A percentile compares a stretch with the other conserved stretches of the same genome.
These are phyloP conservation scores for Gnaphalium uliginosum DNA, from an alignment of 129 eudicot species.

Conservation along the genomic window DNA sequence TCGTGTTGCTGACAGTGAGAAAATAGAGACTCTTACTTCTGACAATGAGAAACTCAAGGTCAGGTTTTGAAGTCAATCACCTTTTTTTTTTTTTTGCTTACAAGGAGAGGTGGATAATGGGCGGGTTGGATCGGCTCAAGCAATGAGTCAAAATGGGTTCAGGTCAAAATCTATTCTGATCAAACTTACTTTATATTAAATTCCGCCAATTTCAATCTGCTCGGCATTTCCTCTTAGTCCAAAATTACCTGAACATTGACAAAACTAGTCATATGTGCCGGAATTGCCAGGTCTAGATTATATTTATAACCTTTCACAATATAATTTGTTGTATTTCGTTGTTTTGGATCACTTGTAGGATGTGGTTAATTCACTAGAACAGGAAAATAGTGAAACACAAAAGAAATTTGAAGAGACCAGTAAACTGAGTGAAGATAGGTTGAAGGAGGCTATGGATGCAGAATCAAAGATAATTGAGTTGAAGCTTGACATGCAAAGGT, in stretches of 20 bases:
- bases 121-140: background rate
- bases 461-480: slow-evolving; percentile 68
- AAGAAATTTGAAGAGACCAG: slow-evolving; percentile 61
- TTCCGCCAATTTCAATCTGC: background rate
- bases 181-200: background rate
- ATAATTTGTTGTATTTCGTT: slow-evolving; percentile 16
- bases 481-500: slow-evolving; percentile 78
- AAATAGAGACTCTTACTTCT: slow-evolving; percentile 47
- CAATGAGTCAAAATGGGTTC: background rate
- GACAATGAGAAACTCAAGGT: slow-evolving; percentile 86
- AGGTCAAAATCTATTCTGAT: too few species aligned
- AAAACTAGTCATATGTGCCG: background rate
- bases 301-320: background rate
- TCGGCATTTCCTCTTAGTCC: background rate
- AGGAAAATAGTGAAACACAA: slow-evolving; percentile 57
- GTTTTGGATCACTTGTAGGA: slow-evolving; percentile 42
- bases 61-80: slow-evolving; percentile 21
- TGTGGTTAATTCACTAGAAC: slow-evolving; percentile 56
- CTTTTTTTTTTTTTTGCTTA: background rate
- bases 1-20: slow-evolving; percentile 45
- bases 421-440: slow-evolving; percentile 63
- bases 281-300: background rate
- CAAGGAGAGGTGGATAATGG: background rate
- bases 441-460: slow-evolving; percentile 65
- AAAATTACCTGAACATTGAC: background rate